Percentiles rank a stretch among this genome's conserved stretches.
phyloP scores from a whole-genome alignment of 306 rosid genomes.

The Prunus padus region DNA sequence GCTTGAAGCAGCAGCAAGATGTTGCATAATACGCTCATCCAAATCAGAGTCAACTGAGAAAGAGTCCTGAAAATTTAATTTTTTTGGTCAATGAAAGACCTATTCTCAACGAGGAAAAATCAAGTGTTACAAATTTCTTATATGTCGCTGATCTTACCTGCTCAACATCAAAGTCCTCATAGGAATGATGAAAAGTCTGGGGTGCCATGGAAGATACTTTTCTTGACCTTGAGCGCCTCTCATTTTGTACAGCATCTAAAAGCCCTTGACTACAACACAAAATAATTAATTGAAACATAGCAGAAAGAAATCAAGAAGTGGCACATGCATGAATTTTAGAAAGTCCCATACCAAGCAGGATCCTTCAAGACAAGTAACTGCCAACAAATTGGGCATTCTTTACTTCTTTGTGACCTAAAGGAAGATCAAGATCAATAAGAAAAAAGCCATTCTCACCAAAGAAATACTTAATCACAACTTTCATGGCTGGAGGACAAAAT shows the following conservation, averaged over 20 bases:
- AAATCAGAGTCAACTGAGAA: slow-evolving; percentile 64
- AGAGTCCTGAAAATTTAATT: slow-evolving; percentile 55
- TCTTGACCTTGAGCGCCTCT: slow-evolving; percentile 50
- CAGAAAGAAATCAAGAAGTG: slow-evolving; percentile 20
- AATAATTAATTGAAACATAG: slow-evolving; percentile 23
- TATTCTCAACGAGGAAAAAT: slow-evolving; percentile 12
- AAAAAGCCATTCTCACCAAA: not conserved
- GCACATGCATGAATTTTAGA: not conserved
- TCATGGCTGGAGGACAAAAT: not conserved
- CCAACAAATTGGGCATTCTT: slow-evolving; percentile 94
- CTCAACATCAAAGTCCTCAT: slow-evolving; percentile 36
- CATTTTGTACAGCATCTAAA: slow-evolving; percentile 62
- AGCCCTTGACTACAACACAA: slow-evolving; percentile 69
- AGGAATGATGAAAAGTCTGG: slow-evolving; percentile 29
- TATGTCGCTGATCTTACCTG: slow-evolving; percentile 39
- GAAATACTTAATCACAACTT: not conserved
- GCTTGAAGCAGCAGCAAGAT: slow-evolving; percentile 59
- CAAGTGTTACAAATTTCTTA: not conserved
- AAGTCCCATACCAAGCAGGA: slow-evolving; percentile 59
- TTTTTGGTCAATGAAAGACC: not conserved
- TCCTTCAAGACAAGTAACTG: slow-evolving; percentile 74
- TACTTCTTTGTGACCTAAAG: slow-evolving; percentile 86
- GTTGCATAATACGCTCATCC: slow-evolving; percentile 76
- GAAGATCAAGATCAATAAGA: slow-evolving; percentile 11
- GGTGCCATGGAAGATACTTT: slow-evolving; percentile 37